Percentiles rank a stretch among this genome's conserved stretches.
These are phyloP conservation scores for Termitomyces sp. DNA, from an alignment of 768 basidiomycete genomes.

Conservation along the genomic window DNA sequence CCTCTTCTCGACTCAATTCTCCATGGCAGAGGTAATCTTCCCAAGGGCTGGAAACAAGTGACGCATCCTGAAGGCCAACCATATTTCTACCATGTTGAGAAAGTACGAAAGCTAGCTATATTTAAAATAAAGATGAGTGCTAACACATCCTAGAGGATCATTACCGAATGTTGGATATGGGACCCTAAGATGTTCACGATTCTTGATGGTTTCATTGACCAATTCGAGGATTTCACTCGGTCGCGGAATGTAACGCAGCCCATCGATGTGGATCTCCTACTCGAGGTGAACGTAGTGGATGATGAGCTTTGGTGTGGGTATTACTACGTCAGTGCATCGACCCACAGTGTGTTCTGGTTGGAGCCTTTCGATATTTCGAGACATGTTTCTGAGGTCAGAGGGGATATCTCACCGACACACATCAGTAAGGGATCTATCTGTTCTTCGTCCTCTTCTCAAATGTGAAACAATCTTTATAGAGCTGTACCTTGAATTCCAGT, in stretches of 20 bases:
- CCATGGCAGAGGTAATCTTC: conserved; percentile 1
- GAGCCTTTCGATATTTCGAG: background rate
- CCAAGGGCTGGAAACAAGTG: conserved; percentile 3
- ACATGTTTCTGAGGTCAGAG: background rate
- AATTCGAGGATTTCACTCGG: background rate
- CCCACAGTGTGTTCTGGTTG: conserved; percentile 3
- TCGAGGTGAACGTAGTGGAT: background rate
- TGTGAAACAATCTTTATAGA: background rate
- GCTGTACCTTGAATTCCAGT: conserved; percentile 6
- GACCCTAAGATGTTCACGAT: background rate
- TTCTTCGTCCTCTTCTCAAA: background rate
- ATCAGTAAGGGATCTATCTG: background rate
- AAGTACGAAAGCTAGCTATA: background rate
- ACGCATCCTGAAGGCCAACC: conserved; percentile 8
- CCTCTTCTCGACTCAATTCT: background rate
- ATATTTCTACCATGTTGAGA: conserved; percentile 2
- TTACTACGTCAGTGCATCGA: background rate
- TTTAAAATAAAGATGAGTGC: background rate
- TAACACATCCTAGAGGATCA: background rate
- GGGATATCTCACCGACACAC: background rate
- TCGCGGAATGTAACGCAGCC: background rate
- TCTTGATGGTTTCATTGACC: background rate
- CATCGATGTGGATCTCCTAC: background rate
- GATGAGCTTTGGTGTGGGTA: conserved; percentile 1
- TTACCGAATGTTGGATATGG: conserved; percentile 7